Conservation (phyloP, 2,329 filamentous ascomycete species). For the Monilinia vaccinii-corymbosi region DNA sequence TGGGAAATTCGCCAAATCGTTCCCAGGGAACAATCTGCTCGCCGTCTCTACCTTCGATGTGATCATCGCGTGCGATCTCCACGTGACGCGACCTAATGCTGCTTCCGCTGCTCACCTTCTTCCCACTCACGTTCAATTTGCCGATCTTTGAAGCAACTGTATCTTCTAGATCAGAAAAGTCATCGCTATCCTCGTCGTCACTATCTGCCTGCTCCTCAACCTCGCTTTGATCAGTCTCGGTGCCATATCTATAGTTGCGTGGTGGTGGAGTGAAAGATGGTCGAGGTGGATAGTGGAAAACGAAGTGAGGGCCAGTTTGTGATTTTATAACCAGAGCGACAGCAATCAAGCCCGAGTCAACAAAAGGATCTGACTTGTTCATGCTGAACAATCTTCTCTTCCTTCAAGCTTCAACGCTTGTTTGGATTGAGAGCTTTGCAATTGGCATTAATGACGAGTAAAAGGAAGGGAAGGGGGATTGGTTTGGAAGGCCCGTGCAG, state of each 20-base stretch:
- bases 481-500: background rate
- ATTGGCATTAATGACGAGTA: too few relatives aligned
- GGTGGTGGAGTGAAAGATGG: slow-evolving; percentile 33
- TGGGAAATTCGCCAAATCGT: slow-evolving; percentile 62
- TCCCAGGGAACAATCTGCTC: slow-evolving; percentile 59
- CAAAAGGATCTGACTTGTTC: slow-evolving; percentile 4
- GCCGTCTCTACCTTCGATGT: slow-evolving; percentile 45
- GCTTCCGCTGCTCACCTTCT: background rate
- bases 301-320: slow-evolving; percentile 69
- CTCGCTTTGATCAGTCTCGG: slow-evolving; percentile 27
- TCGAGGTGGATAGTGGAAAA: slow-evolving; percentile 76
- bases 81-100: slow-evolving; percentile 19
- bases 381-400: background rate
- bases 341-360: slow-evolving; percentile 41
- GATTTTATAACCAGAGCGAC: slow-evolving; percentile 39
- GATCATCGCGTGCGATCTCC: slow-evolving; percentile 28
- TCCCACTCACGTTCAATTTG: slow-evolving; percentile 15
- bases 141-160: slow-evolving; percentile 10
- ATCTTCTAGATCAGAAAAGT: slow-evolving; percentile 42
- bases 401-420: background rate
- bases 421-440: background rate
- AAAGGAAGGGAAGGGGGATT: background rate
- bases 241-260: slow-evolving; percentile 23
- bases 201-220: slow-evolving; percentile 10
- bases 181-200: slow-evolving; percentile 29